Evolutionary conservation across 148 eudicot species (phyloP), one percentile per base, ranked within the genome.

Genomic region (Suaeda aralocaspica): DNA sequence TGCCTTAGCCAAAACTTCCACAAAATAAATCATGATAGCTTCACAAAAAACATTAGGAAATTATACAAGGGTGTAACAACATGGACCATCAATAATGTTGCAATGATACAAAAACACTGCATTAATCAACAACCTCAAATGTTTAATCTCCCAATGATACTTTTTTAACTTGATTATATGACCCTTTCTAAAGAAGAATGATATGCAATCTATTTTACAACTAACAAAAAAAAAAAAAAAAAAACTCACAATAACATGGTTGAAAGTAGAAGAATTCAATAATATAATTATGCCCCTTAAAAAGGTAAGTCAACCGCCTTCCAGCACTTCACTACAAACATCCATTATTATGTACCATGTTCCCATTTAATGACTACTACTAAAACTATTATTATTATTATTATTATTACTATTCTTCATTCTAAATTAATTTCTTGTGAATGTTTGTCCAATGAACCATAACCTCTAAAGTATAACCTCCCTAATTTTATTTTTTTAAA

Each of bases 321-420:
- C 67, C 64, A 39, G 58, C 66, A 71, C 71, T 68, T 65, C 50
- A 67, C 34, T 67, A 74, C 77, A 68, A 70, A 64, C 49, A 16
- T 55, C 79, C 69, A 76, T 76, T 69, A 70, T 70, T 76, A 70
- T 45, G 24, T 76, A 56, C 74, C 78, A 69, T 76, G 78, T 70
- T 76, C 42, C 45, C 66, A 70, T 25, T 69, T 25, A 69, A 69
- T 68, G 61, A 53, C 66, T 41, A 41, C 51, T 52, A 58, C n/a
- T n/a, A n/a, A n/a, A n/a, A n/a, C 48, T 42, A 33, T 12, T 45
- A 45, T 41, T 31, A 49, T 14, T 46, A 25, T 59, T n/a, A n/a
- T n/a, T n/a, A n/a, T n/a, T n/a, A n/a, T n/a, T n/a, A n/a, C n/a
- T n/a, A n/a, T n/a, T n/a, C n/a, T n/a, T n/a, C n/a, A n/a, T n/a